Conservation (phyloP, 768 basidiomycete species). For the Pulveroboletus sp. region DNA sequence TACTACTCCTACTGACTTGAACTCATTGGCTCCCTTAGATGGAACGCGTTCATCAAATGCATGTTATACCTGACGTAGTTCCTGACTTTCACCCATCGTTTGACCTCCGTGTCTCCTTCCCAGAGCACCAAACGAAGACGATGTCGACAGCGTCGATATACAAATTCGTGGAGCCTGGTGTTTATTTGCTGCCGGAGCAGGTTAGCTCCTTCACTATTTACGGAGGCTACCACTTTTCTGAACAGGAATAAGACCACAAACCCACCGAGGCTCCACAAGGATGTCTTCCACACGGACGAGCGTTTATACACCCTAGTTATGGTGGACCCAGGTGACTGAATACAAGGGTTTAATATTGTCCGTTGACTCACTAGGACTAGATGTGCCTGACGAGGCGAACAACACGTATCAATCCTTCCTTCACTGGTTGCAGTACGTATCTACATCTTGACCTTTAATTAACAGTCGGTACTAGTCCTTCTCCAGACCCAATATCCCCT, state of each 20-base stretch:
- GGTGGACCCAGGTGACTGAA: slow-evolving; percentile 71
- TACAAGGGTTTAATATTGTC: slow-evolving; percentile 4
- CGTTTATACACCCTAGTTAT: slow-evolving; percentile 85
- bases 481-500: slow-evolving; percentile 72
- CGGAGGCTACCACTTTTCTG: background rate
- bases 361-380: slow-evolving; percentile 35
- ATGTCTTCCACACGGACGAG: slow-evolving; percentile 76
- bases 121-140: slow-evolving; percentile 23
- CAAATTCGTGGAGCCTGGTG: slow-evolving; percentile 62
- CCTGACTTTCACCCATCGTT: slow-evolving; percentile 65
- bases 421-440: slow-evolving; percentile 79
- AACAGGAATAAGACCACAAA: slow-evolving; percentile 47
- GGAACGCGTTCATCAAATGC: slow-evolving; percentile 90
- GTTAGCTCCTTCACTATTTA: slow-evolving; percentile 33
- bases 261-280: slow-evolving; percentile 63
- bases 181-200: slow-evolving; percentile 62
- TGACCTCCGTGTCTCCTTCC: slow-evolving; percentile 66
- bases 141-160: slow-evolving; percentile 23
- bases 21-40: slow-evolving; percentile 47
- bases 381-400: slow-evolving; percentile 73
- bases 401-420: slow-evolving; percentile 66
- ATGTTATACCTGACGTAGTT: slow-evolving; percentile 83
- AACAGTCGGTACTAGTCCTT: background rate
- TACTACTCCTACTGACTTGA: background rate
- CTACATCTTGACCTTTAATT: background rate